phyloP scores from a whole-genome alignment of 192 early-diverging fungal species.

The Podila clonocystis region DNA sequence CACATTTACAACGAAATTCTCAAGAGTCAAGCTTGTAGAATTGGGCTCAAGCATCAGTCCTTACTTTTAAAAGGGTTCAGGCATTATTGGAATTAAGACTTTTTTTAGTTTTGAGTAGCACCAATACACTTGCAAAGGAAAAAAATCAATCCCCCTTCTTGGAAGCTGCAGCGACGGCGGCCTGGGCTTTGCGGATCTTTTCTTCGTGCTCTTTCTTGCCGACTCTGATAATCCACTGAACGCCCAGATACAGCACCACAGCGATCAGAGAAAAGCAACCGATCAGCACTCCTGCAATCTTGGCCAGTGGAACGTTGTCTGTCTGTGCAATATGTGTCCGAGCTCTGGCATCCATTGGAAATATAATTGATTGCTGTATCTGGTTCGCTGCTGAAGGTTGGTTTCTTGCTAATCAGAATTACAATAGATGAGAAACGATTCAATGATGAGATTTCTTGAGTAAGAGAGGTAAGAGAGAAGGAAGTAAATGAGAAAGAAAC shows the following conservation, averaged over 20 bases:
- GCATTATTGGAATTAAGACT: no score
- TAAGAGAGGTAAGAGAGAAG: no score
- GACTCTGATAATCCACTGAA: constrained; percentile 35
- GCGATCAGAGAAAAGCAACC: constrained; percentile 23
- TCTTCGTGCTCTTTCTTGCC: constrained; percentile 41
- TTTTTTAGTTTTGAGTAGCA: no score
- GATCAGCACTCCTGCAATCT: constrained; percentile 12
- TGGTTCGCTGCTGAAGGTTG: neutral
- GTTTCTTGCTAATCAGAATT: no score
- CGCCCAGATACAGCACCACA: constrained; percentile 8
- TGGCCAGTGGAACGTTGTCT: constrained; percentile 6
- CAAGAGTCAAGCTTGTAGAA: no score
- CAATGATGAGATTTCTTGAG: no score
- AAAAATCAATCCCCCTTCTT: constrained; percentile 22
- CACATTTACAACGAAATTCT: no score
- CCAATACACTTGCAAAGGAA: no score
- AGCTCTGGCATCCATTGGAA: neutral
- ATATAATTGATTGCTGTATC: neutral
- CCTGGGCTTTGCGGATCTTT: constrained; percentile 7
- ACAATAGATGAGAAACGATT: no score
- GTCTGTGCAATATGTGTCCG: constrained; percentile 8
- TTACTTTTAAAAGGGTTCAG: no score
- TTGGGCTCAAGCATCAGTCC: no score
- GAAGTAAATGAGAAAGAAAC: no score
- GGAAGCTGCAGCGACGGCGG: neutral